These are phyloP conservation scores for Colletotrichum incanum DNA, from an alignment of 2,329 filamentous ascomycete genomes.

Conservation along the genomic window DNA sequence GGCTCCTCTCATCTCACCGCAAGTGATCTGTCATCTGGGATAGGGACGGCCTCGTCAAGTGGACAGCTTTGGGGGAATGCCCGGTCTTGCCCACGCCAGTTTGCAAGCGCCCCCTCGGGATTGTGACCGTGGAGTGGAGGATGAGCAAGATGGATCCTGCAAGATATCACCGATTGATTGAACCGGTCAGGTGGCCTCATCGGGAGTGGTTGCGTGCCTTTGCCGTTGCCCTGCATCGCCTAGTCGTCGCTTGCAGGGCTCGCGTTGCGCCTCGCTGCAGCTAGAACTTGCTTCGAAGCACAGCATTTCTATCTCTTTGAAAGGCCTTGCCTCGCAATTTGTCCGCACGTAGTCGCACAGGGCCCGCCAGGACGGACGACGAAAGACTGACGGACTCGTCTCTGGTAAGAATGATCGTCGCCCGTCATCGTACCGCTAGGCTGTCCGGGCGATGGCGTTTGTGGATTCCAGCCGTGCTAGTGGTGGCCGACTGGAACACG, in stretches of 20 bases:
- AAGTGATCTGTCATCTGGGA: constrained; percentile 38
- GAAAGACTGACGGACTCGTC: constrained; percentile 25
- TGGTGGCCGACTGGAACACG: constrained; percentile 4
- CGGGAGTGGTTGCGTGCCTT: constrained; percentile 24
- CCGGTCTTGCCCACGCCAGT: constrained; percentile 35
- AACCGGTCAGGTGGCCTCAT: constrained; percentile 29
- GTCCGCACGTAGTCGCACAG: constrained; percentile 19
- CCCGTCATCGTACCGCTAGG: constrained; percentile 29
- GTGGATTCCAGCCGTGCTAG: constrained; percentile 11
- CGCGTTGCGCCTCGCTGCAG: constrained; percentile 23
- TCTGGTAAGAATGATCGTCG: constrained; percentile 21
- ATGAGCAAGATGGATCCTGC: constrained; percentile 30
- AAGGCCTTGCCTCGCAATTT: neutral
- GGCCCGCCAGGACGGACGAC: constrained; percentile 25
- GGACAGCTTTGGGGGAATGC: constrained; percentile 21
- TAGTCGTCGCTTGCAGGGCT: constrained; percentile 27
- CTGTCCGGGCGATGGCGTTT: constrained; percentile 28
- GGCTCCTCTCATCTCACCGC: constrained; percentile 39
- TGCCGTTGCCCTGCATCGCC: constrained; percentile 26
- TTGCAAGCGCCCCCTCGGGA: constrained; percentile 26
- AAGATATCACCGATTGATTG: constrained; percentile 28
- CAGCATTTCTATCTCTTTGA: neutral
- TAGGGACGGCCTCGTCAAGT: constrained; percentile 26
- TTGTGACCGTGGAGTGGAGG: constrained; percentile 30
- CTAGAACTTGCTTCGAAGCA: constrained; percentile 36